Evolutionary conservation across 1,284 basidiomycete genomes (phyloP).

Genomic region (Ganoderma boninense): DNA sequence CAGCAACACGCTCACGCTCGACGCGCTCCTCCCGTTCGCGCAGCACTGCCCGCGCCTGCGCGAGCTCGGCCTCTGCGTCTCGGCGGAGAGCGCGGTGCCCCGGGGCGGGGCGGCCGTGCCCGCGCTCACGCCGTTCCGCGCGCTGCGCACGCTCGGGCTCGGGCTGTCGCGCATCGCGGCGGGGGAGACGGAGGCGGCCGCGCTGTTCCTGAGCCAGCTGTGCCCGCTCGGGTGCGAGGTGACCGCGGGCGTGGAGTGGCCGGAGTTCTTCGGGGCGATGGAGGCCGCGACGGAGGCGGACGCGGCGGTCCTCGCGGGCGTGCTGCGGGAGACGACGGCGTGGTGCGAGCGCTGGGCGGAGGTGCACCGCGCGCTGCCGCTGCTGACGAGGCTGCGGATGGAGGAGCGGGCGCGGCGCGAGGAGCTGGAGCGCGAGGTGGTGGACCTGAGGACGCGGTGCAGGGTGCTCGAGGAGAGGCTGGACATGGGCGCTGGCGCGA

Average conservation of each 20-base stretch:
- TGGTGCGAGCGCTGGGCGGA: constrained; percentile 54
- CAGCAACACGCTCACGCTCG: constrained; percentile 50
- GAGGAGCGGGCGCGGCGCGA: constrained; percentile 55
- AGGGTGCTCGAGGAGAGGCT: constrained; percentile 51
- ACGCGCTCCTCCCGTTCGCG: constrained; percentile 60
- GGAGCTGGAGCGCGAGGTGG: constrained; percentile 55
- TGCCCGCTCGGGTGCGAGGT: constrained; percentile 51
- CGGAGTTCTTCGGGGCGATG: constrained; percentile 29
- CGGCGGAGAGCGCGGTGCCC: constrained; percentile 42
- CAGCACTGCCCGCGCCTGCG: constrained; percentile 58
- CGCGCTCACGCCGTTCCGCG: constrained; percentile 5
- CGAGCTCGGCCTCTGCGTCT: constrained; percentile 61
- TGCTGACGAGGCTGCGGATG: constrained; percentile 54
- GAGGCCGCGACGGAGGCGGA: constrained; percentile 26
- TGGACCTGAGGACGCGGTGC: constrained; percentile 59
- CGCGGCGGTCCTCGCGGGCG: constrained; percentile 23
- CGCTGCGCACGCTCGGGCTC: constrained; percentile 35
- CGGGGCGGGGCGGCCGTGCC: not conserved
- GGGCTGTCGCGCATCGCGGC: constrained; percentile 58
- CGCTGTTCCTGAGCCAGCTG: constrained; percentile 63
- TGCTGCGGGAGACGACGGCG: constrained; percentile 34
- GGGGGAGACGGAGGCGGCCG: constrained; percentile 44
- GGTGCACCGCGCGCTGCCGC: constrained; percentile 54
- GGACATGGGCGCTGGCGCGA: constrained; percentile 28
- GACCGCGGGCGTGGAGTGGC: constrained; percentile 45